Evolutionary conservation across 495 filamentous ascomycete species (phyloP).

Genomic region (Penicillium tannophilum): DNA sequence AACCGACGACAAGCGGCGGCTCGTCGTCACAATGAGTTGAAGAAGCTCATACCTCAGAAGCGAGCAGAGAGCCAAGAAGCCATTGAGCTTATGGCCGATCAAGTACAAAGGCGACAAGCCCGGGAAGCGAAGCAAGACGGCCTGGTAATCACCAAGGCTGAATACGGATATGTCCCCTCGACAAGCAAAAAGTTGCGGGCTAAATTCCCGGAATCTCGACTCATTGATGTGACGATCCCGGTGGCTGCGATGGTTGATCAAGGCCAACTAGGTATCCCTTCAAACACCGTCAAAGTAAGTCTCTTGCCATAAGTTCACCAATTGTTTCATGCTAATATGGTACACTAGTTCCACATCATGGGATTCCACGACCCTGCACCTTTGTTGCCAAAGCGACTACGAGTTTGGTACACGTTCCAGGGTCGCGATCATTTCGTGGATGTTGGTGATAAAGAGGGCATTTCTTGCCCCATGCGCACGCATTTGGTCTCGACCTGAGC

Average conservation of each 20-base stretch:
- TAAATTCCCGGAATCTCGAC: slow-evolving; percentile 28
- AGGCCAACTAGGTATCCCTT: slow-evolving; percentile 48
- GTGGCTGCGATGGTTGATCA: slow-evolving; percentile 50
- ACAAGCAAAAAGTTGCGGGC: slow-evolving; percentile 28
- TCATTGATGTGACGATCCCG: slow-evolving; percentile 51
- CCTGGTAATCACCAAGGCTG: slow-evolving; percentile 43
- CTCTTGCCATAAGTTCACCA: neutral
- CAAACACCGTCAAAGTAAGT: slow-evolving; percentile 45
- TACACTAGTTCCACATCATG: slow-evolving; percentile 49
- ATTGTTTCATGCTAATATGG: slow-evolving; percentile 15
- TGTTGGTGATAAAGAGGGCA: slow-evolving; percentile 46
- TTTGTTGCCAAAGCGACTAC: slow-evolving; percentile 51
- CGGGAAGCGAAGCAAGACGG: slow-evolving; percentile 41
- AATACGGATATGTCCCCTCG: slow-evolving; percentile 44
- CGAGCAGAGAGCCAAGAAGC: slow-evolving; percentile 53
- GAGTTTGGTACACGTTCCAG: slow-evolving; percentile 54
- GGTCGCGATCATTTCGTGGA: slow-evolving; percentile 49
- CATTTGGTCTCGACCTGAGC: slow-evolving; percentile 29
- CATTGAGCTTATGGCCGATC: slow-evolving; percentile 53
- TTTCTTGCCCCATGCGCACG: slow-evolving; percentile 41
- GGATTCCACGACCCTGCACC: slow-evolving; percentile 63
- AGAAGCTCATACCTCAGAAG: slow-evolving; percentile 44
- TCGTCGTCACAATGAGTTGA: slow-evolving; percentile 41
- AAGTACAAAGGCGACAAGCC: slow-evolving; percentile 50
- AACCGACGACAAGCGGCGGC: slow-evolving; percentile 37